Evolutionary conservation across 306 rosid species (phyloP).

Genomic region (Pterocarpus macrocarpus): DNA sequence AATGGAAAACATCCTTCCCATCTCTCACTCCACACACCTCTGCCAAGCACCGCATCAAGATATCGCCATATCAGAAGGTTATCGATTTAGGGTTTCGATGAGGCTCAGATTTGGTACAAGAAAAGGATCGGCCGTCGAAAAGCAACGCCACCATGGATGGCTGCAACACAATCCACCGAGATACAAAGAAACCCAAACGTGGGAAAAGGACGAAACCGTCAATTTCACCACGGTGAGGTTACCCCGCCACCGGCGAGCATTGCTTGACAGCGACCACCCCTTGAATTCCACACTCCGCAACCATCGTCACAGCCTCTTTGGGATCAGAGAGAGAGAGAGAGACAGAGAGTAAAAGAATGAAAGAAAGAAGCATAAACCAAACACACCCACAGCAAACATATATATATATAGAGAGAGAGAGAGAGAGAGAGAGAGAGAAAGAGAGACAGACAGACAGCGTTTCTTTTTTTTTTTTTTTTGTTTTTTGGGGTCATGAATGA

Average conservation of each 20-base stretch:
- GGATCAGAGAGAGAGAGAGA: background rate
- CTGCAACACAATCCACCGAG: conserved; percentile 12
- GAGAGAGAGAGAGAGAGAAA: background rate
- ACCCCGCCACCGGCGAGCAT: conserved; percentile 42
- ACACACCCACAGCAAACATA: too few relatives aligned
- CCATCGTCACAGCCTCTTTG: conserved; percentile 48
- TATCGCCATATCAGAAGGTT: background rate
- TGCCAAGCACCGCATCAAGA: background rate
- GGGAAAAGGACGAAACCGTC: too few relatives aligned
- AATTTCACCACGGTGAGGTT: conserved; percentile 4
- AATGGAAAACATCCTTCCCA: background rate
- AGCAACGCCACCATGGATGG: conserved; percentile 40
- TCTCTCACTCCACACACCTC: conserved; percentile 34
- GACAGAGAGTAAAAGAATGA: background rate
- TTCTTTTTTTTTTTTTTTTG: background rate
- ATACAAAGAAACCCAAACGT: too few relatives aligned
- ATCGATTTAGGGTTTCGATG: background rate
- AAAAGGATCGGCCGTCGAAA: background rate
- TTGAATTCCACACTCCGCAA: conserved; percentile 45
- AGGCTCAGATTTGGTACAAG: conserved; percentile 43
- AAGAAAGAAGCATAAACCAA: background rate
- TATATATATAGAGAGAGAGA: background rate
- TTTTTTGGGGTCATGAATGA: background rate
- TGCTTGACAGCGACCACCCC: background rate
- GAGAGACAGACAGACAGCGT: background rate